phyloP scores from a whole-genome alignment of 2,329 filamentous ascomycete genomes.

The Ceratocystis huliohia region DNA sequence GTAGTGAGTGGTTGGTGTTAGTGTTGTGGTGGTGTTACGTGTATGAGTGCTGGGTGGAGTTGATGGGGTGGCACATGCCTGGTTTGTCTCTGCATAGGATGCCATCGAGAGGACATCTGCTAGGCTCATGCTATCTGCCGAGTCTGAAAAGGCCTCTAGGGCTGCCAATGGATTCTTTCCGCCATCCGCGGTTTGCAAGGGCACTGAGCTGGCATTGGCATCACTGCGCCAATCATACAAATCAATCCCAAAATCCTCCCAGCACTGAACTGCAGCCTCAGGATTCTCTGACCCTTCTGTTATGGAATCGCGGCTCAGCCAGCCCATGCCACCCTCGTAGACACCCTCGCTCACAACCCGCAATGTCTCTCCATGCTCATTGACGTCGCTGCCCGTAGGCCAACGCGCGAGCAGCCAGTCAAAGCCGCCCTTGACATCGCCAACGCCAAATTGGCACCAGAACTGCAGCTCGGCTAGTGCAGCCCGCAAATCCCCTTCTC shows the following conservation, averaged over 20 bases:
- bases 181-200: conserved; percentile 18
- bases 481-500: conserved; percentile 61
- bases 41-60: too few relatives aligned
- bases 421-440: conserved; percentile 73
- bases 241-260: conserved; percentile 56
- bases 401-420: conserved; percentile 79
- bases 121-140: conserved; percentile 49
- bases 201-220: background rate
- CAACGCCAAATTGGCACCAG: conserved; percentile 94
- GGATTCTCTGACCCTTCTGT: conserved; percentile 24
- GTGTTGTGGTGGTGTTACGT: too few relatives aligned
- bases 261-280: conserved; percentile 52
- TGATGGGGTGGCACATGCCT: conserved; percentile 28
- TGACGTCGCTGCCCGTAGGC: conserved; percentile 57
- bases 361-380: conserved; percentile 53
- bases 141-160: conserved; percentile 41
- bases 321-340: conserved; percentile 66
- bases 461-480: conserved; percentile 77
- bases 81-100: conserved; percentile 33
- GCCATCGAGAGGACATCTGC: conserved; percentile 48
- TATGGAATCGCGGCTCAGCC: conserved; percentile 50
- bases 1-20: too few relatives aligned
- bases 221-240: conserved; percentile 41
- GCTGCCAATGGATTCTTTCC: conserved; percentile 23
- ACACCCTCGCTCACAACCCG: conserved; percentile 73